Conservation (phyloP, 140 eudicot species). For the Flaveria floridana region DNA sequence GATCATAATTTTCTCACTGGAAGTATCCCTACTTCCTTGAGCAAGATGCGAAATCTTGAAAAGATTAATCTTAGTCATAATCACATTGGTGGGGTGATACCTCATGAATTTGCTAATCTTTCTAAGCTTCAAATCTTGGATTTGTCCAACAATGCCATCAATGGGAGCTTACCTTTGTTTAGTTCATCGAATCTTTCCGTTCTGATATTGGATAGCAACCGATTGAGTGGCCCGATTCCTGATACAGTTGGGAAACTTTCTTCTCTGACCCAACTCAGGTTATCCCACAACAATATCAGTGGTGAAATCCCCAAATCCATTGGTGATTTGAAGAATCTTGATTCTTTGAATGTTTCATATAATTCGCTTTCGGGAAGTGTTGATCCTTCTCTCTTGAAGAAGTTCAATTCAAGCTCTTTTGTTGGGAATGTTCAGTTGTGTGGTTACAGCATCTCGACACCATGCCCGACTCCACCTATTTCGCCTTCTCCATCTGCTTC, state of each 20-base stretch:
- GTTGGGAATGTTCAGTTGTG: slow-evolving; percentile 79
- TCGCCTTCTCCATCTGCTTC: slow-evolving; percentile 36
- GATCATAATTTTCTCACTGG: slow-evolving; percentile 73
- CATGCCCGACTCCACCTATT: slow-evolving; percentile 50
- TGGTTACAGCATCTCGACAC: slow-evolving; percentile 59
- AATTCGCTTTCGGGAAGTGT: slow-evolving; percentile 71
- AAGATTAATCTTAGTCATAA: slow-evolving; percentile 61
- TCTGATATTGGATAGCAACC: slow-evolving; percentile 39
- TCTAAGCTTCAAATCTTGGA: slow-evolving; percentile 52
- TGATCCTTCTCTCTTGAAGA: slow-evolving; percentile 42
- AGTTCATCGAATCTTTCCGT: slow-evolving; percentile 41
- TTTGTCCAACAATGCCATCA: slow-evolving; percentile 63
- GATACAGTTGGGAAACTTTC: slow-evolving; percentile 34
- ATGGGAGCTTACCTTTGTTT: slow-evolving; percentile 58
- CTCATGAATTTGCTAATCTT: slow-evolving; percentile 47
- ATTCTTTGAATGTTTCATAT: slow-evolving; percentile 55
- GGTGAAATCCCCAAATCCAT: slow-evolving; percentile 57
- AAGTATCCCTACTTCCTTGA: slow-evolving; percentile 57
- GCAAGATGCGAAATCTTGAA: slow-evolving; percentile 52
- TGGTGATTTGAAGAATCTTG: slow-evolving; percentile 42
- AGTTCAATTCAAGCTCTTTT: slow-evolving; percentile 60
- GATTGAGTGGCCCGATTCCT: slow-evolving; percentile 44
- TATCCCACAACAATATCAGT: slow-evolving; percentile 47
- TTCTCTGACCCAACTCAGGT: slow-evolving; percentile 36
- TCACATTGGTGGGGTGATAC: slow-evolving; percentile 57